Base-by-base conservation (phyloP, 108 stramenopile genomes). In the Skeletonema costatum region DNA sequence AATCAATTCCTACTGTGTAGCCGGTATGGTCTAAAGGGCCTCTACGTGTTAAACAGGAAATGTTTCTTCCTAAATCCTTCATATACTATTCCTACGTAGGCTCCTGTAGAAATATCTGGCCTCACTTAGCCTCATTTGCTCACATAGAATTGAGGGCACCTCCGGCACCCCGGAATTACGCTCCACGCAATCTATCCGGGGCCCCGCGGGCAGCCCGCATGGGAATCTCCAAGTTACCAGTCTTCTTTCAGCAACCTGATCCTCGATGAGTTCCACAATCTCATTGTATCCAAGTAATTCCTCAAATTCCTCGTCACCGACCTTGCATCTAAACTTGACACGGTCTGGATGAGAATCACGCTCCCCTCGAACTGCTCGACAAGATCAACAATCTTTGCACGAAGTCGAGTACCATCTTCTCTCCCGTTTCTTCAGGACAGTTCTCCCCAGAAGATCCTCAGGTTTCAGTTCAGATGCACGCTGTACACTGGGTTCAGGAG, bases 381-480 rank as follows among this genome's bases (percentile, higher is more conserved):
- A 46, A 11, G 11, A 8, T 32, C 31, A 48, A 39, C 44, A 2
- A 42, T 64, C 64, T 29, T 16, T 12, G 58, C 32, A 21, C 66
- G 32, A 19, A 30, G 5, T 6, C 32, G 12, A 1, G 16, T 10
- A 16, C 67, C 67, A 33, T 75, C 67, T 64, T 44, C 64, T 32
- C 10, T 3, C 7, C 11, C 32, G 30, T 5, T 53, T 30, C 7
- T 13, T 8, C 8, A 76, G 60, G 41, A 64, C 68, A 32, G 68
- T 60, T 58, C 66, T 60, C 12, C 78, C 78, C 36, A 77, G 50
- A 3, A 77, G 62, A 11, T 78, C 77, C 13, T 73, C 64, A 11
- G 44, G 70, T 5, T 42, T 59, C 7, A 60, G 25, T 13, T 46
- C 39, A 21, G 9, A 46, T 12, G 44, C 44, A 0, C 25, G 25